These are phyloP conservation scores for Dendrocalamus sinicus DNA, from an alignment of 176 grass and related monocot species.

Conservation along the genomic window DNA sequence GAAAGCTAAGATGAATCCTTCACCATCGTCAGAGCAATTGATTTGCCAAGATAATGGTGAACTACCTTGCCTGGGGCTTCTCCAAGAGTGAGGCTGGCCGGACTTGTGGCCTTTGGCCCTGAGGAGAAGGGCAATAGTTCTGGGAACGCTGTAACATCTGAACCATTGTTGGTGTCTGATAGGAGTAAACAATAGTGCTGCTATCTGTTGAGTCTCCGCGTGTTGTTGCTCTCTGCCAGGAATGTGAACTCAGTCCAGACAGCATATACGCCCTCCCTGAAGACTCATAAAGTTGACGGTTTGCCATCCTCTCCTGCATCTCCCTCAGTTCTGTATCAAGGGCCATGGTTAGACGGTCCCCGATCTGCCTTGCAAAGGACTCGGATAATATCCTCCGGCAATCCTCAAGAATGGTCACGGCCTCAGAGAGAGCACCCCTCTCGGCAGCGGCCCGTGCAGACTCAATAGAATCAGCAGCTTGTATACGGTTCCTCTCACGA, in stretches of 20 bases:
- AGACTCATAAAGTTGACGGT: slow-evolving; percentile 63
- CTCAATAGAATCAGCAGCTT: slow-evolving; percentile 65
- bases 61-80: slow-evolving; percentile 44
- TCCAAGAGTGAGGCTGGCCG: slow-evolving; percentile 12
- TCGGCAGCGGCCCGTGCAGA: slow-evolving; percentile 72
- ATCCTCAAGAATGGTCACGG: slow-evolving; percentile 73
- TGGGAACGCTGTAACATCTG: slow-evolving; percentile 81
- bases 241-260: slow-evolving; percentile 90
- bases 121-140: slow-evolving; percentile 49
- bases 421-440: slow-evolving; percentile 67
- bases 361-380: slow-evolving; percentile 59
- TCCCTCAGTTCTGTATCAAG: slow-evolving; percentile 83
- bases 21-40: background rate
- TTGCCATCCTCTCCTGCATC: slow-evolving; percentile 96
- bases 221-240: slow-evolving; percentile 88
- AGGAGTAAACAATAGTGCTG: slow-evolving; percentile 65
- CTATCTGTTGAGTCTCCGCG: slow-evolving; percentile 81
- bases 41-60: slow-evolving; percentile 21
- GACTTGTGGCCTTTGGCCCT: slow-evolving; percentile 20
- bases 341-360: slow-evolving; percentile 69
- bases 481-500: slow-evolving; percentile 76
- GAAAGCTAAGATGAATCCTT: slow-evolving; percentile 40
- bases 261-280: slow-evolving; percentile 87
- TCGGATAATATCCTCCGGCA: slow-evolving; percentile 52
- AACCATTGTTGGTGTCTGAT: slow-evolving; percentile 90